A percentile compares a stretch with the other conserved stretches of the same genome.
These are phyloP conservation scores for Limnanthes douglasii DNA, from an alignment of 345 rosid species.

Conservation along the genomic window DNA sequence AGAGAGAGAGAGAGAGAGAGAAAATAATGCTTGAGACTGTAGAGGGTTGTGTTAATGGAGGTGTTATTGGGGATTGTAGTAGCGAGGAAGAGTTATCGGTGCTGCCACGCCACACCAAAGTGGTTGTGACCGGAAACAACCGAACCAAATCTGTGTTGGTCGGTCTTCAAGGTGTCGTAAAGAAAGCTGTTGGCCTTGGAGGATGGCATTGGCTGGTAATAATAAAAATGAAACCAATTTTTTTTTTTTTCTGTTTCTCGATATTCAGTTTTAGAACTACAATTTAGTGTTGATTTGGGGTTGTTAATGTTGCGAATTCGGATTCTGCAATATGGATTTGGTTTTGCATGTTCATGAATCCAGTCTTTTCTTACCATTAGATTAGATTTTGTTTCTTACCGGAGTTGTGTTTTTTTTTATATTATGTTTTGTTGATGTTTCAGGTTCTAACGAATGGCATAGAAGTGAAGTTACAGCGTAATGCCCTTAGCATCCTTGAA, in stretches of 20 bases:
- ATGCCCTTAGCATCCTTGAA: conserved; percentile 95
- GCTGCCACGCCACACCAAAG: conserved; percentile 89
- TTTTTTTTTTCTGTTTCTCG: background rate
- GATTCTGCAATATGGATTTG: background rate
- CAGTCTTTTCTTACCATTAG: no score
- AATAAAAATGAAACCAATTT: background rate
- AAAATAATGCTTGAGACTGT: no score
- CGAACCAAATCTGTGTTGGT: conserved; percentile 93
- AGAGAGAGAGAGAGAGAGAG: no score
- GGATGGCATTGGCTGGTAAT: conserved; percentile 98
- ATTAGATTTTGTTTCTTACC: no score
- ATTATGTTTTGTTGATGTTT: background rate
- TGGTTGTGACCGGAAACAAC: conserved; percentile 91
- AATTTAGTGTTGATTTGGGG: no score
- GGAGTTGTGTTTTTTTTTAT: conserved; percentile 3
- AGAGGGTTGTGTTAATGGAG: no score
- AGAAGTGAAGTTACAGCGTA: conserved; percentile 94
- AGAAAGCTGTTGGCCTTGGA: conserved; percentile 95
- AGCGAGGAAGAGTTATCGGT: conserved; percentile 97
- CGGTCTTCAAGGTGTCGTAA: conserved; percentile 89
- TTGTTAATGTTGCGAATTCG: no score
- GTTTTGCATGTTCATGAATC: no score
- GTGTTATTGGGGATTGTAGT: conserved; percentile 67
- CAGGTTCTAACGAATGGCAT: conserved; percentile 96
- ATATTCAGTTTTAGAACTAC: background rate